A percentile compares a stretch with the other conserved stretches of the same genome.
Evolutionary conservation across 331 rosid species (phyloP).

Genomic region (Telfairia occidentalis): DNA sequence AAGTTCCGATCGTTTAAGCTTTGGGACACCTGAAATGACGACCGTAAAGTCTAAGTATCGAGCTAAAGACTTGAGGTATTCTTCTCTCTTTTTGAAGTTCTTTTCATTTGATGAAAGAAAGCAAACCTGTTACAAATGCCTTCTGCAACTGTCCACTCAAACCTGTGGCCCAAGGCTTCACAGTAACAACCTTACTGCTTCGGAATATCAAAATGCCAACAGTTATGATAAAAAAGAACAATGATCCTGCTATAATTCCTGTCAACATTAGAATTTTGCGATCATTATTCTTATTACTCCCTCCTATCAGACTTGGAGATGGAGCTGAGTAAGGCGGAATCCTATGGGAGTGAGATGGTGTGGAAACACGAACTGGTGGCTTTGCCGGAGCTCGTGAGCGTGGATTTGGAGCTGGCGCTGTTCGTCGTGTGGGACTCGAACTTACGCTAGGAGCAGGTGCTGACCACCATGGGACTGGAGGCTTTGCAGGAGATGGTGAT

Average conservation of each 20-base stretch:
- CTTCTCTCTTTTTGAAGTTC: not conserved
- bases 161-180: slow-evolving; percentile 90
- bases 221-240: slow-evolving; percentile 31
- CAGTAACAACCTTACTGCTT: slow-evolving; percentile 53
- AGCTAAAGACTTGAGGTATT: not conserved
- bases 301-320: slow-evolving; percentile 24
- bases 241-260: slow-evolving; percentile 38
- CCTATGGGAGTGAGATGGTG: slow-evolving; percentile 22
- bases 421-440: slow-evolving; percentile 29
- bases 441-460: slow-evolving; percentile 30
- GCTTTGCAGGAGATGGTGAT: slow-evolving; percentile 16
- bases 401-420: slow-evolving; percentile 26
- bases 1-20: slow-evolving; percentile 64
- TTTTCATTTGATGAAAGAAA: not conserved
- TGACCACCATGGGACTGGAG: slow-evolving; percentile 33
- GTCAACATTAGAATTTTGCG: slow-evolving; percentile 30
- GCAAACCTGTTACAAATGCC: slow-evolving; percentile 62
- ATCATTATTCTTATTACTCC: slow-evolving; percentile 23
- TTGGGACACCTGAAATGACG: slow-evolving; percentile 67
- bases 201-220: slow-evolving; percentile 30
- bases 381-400: slow-evolving; percentile 19
- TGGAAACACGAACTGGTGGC: slow-evolving; percentile 21
- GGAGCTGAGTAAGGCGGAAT: slow-evolving; percentile 23
- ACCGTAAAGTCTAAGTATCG: not conserved
- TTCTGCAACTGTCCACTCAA: slow-evolving; percentile 83